Evolutionary conservation across 75 land plant species (phyloP), one percentile per base, ranked within the genome.

Genomic region (Cryptomeria japonica): DNA sequence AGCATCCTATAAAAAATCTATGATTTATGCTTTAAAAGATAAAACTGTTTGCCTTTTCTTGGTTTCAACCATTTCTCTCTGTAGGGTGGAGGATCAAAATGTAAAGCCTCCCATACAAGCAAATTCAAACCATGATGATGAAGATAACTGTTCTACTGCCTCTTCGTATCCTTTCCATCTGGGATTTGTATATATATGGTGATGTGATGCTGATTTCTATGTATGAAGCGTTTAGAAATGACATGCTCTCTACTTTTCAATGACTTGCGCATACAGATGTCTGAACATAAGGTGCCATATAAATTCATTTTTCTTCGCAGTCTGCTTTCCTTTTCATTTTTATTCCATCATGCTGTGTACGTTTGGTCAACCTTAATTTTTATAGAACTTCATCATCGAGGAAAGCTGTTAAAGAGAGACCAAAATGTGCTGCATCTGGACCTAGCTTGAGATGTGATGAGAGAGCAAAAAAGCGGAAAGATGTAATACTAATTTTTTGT

Each of bases 381-480:
- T 32, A 41, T 34, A 84, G 85, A 47, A 47, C 85, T 46, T 44
- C 56, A 32, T 47, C 37, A 31, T 32, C 85, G 13, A 49, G 32
- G 19, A 42, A 84, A 84, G 47, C 37, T 49, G 10, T 46, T 16
- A 42, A 84, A 49, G 85, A 84, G 18, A 46, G 37, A 84, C 7
- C 22, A n/a, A 34, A 34, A 44, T 49, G 18, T 25, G 91, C 86
- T 73, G 87, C 91, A 22, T 56, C 86, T 79, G 93, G 88, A 18
- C 91, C 93, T 42, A 89, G 72, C 78, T 95, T 95, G 84, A 92
- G 83, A 70, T 92, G 92, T 80, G 87, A 86, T 85, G 93, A 93
- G 31, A 93, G 96, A 84, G 90, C 93, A 2, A 93, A 93, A 80
- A 95, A 90, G 70, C 87, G 96, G 58, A 95, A 87, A 89, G 94